Conservation (phyloP, 2,329 filamentous ascomycete species). For the Ceratocystis alfenasii region DNA sequence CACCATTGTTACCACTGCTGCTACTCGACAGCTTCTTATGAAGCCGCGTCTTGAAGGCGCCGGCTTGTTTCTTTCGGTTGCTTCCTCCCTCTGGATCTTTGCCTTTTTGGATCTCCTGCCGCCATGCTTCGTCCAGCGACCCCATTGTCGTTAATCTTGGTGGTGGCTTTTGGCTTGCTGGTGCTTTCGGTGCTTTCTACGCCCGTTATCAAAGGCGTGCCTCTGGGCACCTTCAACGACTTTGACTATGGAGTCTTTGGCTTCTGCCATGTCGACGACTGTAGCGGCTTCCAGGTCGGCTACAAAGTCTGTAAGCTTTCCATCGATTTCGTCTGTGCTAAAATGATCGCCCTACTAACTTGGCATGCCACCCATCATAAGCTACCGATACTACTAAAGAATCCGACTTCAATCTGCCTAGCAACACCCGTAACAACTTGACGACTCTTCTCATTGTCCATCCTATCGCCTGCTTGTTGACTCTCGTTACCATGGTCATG, state of each 20-base stretch:
- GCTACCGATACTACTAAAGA: conserved; percentile 24
- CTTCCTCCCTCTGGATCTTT: conserved; percentile 16
- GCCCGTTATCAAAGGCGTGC: conserved; percentile 74
- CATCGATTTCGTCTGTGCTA: neutral
- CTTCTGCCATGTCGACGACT: conserved; percentile 54
- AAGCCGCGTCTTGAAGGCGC: conserved; percentile 38
- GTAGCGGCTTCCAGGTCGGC: conserved; percentile 66
- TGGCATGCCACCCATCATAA: conserved; percentile 24
- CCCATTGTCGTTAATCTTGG: conserved; percentile 73
- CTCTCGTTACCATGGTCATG: conserved; percentile 71
- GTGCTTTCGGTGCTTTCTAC: conserved; percentile 83
- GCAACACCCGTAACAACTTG: conserved; percentile 47
- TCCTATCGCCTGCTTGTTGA: conserved; percentile 76
- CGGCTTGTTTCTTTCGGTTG: conserved; percentile 27
- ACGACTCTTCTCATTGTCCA: conserved; percentile 86
- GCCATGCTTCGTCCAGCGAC: conserved; percentile 86
- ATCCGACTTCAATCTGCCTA: conserved; percentile 45
- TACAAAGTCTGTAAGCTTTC: conserved; percentile 62
- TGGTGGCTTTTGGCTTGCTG: conserved; percentile 72
- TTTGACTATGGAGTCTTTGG: conserved; percentile 88
- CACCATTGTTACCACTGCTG: neutral
- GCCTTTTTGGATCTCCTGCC: conserved; percentile 28
- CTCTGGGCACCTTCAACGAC: conserved; percentile 63
- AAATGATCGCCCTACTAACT: neutral
- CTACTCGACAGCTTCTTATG: neutral